Evolutionary conservation across 2,329 filamentous ascomycete genomes (phyloP).

Genomic region (Ceratocystis cacaofunesta): DNA sequence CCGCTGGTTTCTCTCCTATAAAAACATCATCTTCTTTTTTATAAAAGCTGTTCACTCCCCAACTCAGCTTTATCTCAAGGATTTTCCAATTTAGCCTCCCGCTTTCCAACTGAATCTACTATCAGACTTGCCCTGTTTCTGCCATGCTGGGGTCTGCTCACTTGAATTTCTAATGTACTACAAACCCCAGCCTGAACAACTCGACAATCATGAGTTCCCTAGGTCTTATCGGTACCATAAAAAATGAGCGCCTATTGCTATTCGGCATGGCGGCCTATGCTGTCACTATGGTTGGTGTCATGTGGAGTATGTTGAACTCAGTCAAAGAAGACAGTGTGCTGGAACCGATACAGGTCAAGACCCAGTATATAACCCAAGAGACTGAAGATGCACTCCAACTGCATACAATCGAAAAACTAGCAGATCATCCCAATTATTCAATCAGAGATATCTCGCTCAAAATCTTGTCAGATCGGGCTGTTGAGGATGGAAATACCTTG

Average conservation of each 20-base stretch:
- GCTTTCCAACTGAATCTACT: not conserved
- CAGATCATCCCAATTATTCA: conserved; percentile 56
- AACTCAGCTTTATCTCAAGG: not conserved
- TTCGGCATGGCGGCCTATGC: conserved; percentile 42
- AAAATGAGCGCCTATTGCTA: conserved; percentile 40
- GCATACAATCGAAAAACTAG: conserved; percentile 50
- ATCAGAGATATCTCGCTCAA: conserved; percentile 54
- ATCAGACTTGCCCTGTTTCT: not conserved
- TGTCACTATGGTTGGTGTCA: conserved; percentile 40
- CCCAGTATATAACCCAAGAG: conserved; percentile 59
- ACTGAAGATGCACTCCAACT: conserved; percentile 57
- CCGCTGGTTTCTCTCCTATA: not conserved
- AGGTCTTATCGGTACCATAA: conserved; percentile 21
- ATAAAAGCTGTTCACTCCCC: not conserved
- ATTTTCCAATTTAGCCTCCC: not conserved
- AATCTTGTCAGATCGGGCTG: conserved; percentile 40
- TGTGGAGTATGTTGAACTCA: conserved; percentile 42
- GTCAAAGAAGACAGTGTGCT: conserved; percentile 53
- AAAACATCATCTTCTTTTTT: not conserved
- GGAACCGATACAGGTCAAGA: conserved; percentile 47
- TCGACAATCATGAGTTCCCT: conserved; percentile 9
- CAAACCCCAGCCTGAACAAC: conserved; percentile 9
- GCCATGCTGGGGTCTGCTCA: not conserved
- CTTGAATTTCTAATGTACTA: not conserved
- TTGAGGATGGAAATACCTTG: conserved; percentile 42